Conservation (phyloP, 352 stramenopile genomes). For the Paralagenidium karlingii region DNA sequence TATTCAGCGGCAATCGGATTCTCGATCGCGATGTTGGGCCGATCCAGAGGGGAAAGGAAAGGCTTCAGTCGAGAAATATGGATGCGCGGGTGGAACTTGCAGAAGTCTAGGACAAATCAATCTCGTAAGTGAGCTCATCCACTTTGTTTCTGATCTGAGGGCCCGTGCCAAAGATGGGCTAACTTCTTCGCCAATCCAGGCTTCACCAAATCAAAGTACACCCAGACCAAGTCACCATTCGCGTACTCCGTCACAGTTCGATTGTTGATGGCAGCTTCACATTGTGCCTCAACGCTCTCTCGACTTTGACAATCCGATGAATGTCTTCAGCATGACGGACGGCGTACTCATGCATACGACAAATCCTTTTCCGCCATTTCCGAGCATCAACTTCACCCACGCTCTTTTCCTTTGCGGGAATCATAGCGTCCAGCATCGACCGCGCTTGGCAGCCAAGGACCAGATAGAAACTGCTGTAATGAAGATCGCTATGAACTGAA, state of each 20-base stretch:
- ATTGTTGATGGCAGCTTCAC: too few species aligned
- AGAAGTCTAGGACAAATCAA: conserved; percentile 3
- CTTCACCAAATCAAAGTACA: conserved; percentile 4
- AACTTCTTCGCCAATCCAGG: conserved; percentile 4
- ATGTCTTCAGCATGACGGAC: conserved; percentile 1
- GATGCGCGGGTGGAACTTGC: conserved; percentile 4
- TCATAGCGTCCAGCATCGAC: conserved; percentile 4
- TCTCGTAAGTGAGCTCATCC: not conserved
- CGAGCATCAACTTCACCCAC: not conserved
- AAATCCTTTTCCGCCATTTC: not conserved
- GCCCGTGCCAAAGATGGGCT: conserved; percentile 6
- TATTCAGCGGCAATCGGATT: not conserved
- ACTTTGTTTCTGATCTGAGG: conserved; percentile 6
- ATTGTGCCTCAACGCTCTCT: not conserved
- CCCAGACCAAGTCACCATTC: conserved; percentile 5
- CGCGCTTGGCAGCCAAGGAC: conserved; percentile 7
- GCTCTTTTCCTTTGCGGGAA: too few species aligned
- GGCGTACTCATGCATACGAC: conserved; percentile 2
- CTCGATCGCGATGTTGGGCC: not conserved
- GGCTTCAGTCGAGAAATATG: conserved; percentile 6
- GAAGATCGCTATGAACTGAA: conserved; percentile 2
- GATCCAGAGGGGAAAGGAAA: not conserved
- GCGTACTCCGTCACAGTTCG: not conserved
- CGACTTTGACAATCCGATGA: conserved; percentile 1
- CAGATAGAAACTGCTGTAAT: conserved; percentile 8